Base-by-base conservation (phyloP, 1,139 yeast genomes). In the Geotrichum bryndzae region DNA sequence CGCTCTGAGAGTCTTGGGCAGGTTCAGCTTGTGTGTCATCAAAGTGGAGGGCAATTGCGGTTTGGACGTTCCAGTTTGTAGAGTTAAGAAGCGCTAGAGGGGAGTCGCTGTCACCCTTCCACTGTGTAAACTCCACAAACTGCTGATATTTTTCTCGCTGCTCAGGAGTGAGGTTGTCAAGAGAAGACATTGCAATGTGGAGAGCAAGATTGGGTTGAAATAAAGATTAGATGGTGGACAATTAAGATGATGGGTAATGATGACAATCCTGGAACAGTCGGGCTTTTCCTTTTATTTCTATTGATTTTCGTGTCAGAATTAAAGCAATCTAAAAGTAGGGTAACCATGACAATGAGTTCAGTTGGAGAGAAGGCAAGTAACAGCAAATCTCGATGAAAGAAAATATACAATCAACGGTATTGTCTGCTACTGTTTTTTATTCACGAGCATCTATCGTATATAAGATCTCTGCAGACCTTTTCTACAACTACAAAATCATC, bases 51-150 rank as follows among this genome's bases (percentile, higher is more conserved):
- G 67, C 62, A 13, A 73, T 70, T 7, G 76, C 76, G 46, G 66
- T 63, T 65, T 72, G 75, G 15, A 73, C 66, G 59, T 72, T 68
- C 75, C 76, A 72, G 45, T 67, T 66, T 3, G 70, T 61, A 3
- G 71, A 64, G 31, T 66, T 61, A 31, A 73, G 66, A 45, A 72
- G 56, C 18, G 64, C 66, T 15, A 65, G 61, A 2, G 75, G 74
- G 11, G 65, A 61, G 8, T 63, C 66, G 1, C 68, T 67, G 38
- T 65, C 68, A 38, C 68, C 66, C 18, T 64, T 64, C 71, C 73
- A 68, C 62, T 67, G 68, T 7, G 74, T 72, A 54, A 73, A 68
- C 57, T 70, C 72, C 41, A 68, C 65, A 58, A 73, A 70, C 61
- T 69, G 66, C 56, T 66, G 67, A 60, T 66, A 61, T 54, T 60